These are phyloP conservation scores for Dryas integrifolia DNA, from an alignment of 331 rosid genomes.

Conservation along the genomic window DNA sequence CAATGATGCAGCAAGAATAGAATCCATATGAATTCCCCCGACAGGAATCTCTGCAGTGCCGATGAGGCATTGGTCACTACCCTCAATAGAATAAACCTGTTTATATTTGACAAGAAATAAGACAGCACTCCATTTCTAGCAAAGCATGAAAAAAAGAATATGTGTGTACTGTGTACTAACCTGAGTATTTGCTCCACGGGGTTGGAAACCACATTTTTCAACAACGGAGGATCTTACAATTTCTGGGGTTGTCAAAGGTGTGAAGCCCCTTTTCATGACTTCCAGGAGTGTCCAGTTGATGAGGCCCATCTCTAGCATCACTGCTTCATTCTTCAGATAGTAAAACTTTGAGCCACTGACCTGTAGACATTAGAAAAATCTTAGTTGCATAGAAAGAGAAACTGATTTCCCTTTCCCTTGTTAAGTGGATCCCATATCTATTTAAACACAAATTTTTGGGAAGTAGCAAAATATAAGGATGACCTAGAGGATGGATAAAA, in stretches of 20 bases:
- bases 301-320: constrained; percentile 81
- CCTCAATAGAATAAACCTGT: constrained; percentile 91
- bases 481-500: constrained; percentile 4
- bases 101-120: constrained; percentile 20
- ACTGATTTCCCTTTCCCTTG: constrained; percentile 5
- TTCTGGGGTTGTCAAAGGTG: constrained; percentile 86
- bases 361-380: constrained; percentile 41
- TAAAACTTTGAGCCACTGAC: constrained; percentile 95
- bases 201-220: constrained; percentile 97
- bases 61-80: constrained; percentile 90
- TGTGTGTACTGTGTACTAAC: constrained; percentile 39
- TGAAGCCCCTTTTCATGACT: constrained; percentile 83
- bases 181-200: constrained; percentile 93
- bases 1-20: constrained; percentile 67
- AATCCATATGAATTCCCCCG: constrained; percentile 97
- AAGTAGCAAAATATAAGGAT: not conserved
- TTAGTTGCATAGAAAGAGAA: constrained; percentile 19
- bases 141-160: not conserved
- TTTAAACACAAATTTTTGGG: not conserved
- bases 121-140: constrained; percentile 3
- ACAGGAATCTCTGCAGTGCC: constrained; percentile 99
- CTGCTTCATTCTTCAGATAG: constrained; percentile 92
- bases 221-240: constrained; percentile 84
- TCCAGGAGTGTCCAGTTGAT: constrained; percentile 86
- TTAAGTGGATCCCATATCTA: not conserved